Percentiles rank a stretch among this genome's conserved stretches.
These are phyloP conservation scores for Dendrobium catenatum DNA, from an alignment of 106 monocot species.

Conservation along the genomic window DNA sequence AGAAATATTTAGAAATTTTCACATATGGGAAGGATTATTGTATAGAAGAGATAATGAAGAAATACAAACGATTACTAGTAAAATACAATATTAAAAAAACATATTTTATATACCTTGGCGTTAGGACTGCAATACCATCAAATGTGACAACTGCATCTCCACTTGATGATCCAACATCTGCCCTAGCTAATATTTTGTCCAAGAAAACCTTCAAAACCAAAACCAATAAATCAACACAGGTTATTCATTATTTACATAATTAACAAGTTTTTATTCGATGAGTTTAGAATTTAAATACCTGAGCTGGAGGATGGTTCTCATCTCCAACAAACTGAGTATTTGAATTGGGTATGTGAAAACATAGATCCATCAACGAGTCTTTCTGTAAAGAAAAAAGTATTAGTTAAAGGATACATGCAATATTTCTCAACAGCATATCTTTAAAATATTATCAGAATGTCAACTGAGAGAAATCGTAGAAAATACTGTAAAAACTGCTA, in stretches of 20 bases:
- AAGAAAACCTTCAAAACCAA: slow-evolving; percentile 56
- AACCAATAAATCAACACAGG: background rate
- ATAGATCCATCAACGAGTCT: slow-evolving; percentile 92
- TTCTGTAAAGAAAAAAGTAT: slow-evolving; percentile 39
- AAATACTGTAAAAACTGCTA: background rate
- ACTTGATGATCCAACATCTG: slow-evolving; percentile 91
- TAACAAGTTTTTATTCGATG: background rate
- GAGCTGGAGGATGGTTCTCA: slow-evolving; percentile 82
- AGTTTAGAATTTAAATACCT: slow-evolving; percentile 29
- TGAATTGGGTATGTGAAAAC: slow-evolving; percentile 88
- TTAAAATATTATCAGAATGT: background rate
- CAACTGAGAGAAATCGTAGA: background rate
- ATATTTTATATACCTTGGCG: slow-evolving; percentile 46
- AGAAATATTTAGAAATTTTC: slow-evolving; percentile 6
- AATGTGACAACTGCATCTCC: slow-evolving; percentile 91
- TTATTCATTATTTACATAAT: background rate
- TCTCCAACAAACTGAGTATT: slow-evolving; percentile 97
- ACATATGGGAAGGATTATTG: background rate
- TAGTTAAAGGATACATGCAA: background rate
- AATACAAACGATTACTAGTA: background rate
- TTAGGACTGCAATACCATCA: slow-evolving; percentile 96
- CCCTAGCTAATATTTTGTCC: slow-evolving; percentile 69
- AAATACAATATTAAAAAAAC: background rate
- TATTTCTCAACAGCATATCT: background rate
- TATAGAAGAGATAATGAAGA: slow-evolving; percentile 3